Conservation (phyloP, 1,139 yeast species). For the Sugiyamaella xylanicola region DNA sequence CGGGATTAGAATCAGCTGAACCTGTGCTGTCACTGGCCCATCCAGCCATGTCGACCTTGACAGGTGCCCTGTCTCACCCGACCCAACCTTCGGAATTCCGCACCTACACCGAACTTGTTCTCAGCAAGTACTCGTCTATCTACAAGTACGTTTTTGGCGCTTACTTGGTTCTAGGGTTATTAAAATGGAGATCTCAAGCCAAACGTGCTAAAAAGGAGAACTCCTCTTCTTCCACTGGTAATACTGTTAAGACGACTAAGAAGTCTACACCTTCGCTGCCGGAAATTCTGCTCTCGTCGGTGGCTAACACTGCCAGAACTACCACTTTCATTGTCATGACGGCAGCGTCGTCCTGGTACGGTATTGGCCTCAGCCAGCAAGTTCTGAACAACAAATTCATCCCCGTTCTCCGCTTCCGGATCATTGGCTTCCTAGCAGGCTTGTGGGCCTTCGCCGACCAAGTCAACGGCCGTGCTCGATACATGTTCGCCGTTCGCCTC, state of each 20-base stretch:
- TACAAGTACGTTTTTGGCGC: constrained; percentile 40
- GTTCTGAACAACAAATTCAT: constrained; percentile 38
- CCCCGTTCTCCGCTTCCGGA: constrained; percentile 42
- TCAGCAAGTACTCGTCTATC: constrained; percentile 35
- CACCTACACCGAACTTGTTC: constrained; percentile 36
- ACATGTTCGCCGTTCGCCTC: constrained; percentile 42
- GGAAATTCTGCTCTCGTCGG: constrained; percentile 26
- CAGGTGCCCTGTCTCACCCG: constrained; percentile 46
- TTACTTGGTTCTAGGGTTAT: constrained; percentile 31
- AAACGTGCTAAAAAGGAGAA: not conserved
- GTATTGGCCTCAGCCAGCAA: constrained; percentile 43
- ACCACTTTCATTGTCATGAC: constrained; percentile 43
- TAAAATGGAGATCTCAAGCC: constrained; percentile 9
- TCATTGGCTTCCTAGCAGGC: constrained; percentile 47
- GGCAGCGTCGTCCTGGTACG: constrained; percentile 46
- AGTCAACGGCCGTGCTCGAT: constrained; percentile 42
- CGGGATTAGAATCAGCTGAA: constrained; percentile 34
- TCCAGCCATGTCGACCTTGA: constrained; percentile 42
- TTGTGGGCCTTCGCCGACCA: constrained; percentile 46
- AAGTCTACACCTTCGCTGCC: not conserved
- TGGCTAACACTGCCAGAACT: constrained; percentile 38
- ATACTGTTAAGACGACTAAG: not conserved
- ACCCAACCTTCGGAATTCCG: constrained; percentile 37
- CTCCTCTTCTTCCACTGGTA: not conserved
- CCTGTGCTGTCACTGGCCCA: constrained; percentile 44